Conservation (phyloP, 805 yeast genomes). For the Tetrapisispora nanseiensis region DNA sequence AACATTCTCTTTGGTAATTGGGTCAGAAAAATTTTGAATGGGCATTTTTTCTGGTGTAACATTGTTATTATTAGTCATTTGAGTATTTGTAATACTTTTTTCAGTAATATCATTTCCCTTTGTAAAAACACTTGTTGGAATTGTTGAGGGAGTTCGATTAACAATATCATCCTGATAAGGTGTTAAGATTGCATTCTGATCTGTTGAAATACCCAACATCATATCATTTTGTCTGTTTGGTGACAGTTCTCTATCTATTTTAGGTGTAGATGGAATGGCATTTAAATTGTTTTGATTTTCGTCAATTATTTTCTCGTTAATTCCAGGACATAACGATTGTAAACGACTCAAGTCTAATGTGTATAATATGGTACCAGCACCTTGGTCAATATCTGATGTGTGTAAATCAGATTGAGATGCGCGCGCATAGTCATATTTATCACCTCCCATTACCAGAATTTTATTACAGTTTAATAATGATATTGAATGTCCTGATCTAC, state of each 20-base stretch:
- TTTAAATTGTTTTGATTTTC: neutral
- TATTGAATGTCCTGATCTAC: conserved; percentile 86
- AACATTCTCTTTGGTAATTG: neutral
- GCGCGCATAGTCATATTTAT: conserved; percentile 56
- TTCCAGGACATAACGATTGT: conserved; percentile 31
- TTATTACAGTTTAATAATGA: conserved; percentile 60
- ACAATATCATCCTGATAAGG: neutral
- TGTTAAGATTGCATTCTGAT: conserved; percentile 1
- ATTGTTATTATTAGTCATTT: neutral
- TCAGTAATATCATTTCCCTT: neutral
- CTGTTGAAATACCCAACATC: neutral
- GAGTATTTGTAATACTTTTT: neutral
- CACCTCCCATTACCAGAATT: conserved; percentile 86
- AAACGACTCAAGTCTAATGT: conserved; percentile 45
- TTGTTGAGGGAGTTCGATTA: neutral
- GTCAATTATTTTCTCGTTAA: conserved; percentile 13
- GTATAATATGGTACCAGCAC: conserved; percentile 51
- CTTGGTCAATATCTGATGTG: conserved; percentile 43
- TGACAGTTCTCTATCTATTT: neutral
- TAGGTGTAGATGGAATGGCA: neutral
- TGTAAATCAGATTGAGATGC: conserved; percentile 40
- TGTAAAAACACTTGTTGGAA: neutral
- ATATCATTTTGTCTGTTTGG: neutral
- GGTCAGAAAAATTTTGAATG: too few species aligned
- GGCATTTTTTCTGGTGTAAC: conserved; percentile 5